Percentiles rank a stretch among this genome's conserved stretches.
Conservation (phyloP, 768 basidiomycete species). For the Naganishia vaughanmartiniae region DNA sequence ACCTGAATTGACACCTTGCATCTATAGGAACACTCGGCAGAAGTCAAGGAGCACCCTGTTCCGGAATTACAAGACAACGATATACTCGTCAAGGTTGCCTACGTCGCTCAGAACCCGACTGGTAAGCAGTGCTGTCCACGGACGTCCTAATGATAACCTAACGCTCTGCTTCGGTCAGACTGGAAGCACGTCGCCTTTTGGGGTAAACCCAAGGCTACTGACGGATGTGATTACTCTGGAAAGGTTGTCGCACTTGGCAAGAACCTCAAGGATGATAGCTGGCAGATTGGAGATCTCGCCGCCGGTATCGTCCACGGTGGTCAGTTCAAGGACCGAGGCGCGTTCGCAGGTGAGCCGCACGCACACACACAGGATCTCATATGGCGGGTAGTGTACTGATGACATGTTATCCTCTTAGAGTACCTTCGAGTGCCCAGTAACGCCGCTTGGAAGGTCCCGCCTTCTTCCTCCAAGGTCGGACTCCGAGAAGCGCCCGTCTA, state of each 20-base stretch:
- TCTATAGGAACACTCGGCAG: slow-evolving; percentile 31
- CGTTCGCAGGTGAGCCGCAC: slow-evolving; percentile 27
- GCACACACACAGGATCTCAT: not conserved
- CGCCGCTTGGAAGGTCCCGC: slow-evolving; percentile 37
- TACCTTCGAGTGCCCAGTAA: slow-evolving; percentile 36
- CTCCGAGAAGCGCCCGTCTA: slow-evolving; percentile 37
- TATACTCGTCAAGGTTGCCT: slow-evolving; percentile 44
- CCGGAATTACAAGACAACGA: slow-evolving; percentile 36
- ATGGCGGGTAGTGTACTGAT: no score
- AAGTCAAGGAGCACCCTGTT: slow-evolving; percentile 35
- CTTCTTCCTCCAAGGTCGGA: slow-evolving; percentile 5
- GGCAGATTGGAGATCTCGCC: slow-evolving; percentile 38
- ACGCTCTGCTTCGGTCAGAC: slow-evolving; percentile 24
- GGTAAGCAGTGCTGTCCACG: slow-evolving; percentile 28
- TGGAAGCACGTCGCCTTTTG: slow-evolving; percentile 35
- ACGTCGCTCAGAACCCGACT: slow-evolving; percentile 38
- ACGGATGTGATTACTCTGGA: slow-evolving; percentile 44
- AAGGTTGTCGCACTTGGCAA: slow-evolving; percentile 36
- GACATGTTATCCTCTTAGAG: slow-evolving; percentile 21
- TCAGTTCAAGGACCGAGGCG: slow-evolving; percentile 34
- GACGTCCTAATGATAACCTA: not conserved
- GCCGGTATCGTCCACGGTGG: slow-evolving; percentile 43
- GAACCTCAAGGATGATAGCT: slow-evolving; percentile 5
- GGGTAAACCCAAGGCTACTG: slow-evolving; percentile 30
- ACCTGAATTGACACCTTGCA: not conserved